Base-by-base conservation (phyloP, 2,329 filamentous ascomycete species). In the Ophiostoma fasciatum region DNA sequence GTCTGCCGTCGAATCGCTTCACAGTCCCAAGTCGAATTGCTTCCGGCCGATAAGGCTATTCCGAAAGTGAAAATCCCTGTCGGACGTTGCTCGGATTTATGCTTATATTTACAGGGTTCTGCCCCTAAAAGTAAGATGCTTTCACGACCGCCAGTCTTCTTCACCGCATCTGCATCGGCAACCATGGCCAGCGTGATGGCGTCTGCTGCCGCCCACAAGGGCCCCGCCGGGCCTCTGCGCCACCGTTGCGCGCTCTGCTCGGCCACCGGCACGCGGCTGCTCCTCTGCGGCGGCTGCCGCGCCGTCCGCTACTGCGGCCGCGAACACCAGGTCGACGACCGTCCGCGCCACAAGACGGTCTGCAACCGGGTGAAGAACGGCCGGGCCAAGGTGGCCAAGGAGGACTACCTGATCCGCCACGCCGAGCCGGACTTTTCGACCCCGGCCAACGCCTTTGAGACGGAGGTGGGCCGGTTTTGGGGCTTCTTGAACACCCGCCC, bases 391-490 rank as follows among this genome's bases (percentile, higher is more conserved):
- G 41, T 53, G 12, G 41, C 44, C 14, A n/a, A 35, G 17, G 46
- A 52, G 33, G 49, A 52, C 26, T 35, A 43, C 29, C 25, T 21
- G 12, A 38, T 53, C 26, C 45, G 45, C 26, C 39, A 42, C 30
- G 18, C 36, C 12, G 33, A 44, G 15, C 31, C 12, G 20, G 33
- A 37, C 15, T 31, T 21, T 2, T 15, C 18, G 20, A 22, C 19
- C 3, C 36, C 35, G 2, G 20, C 34, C 19, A 33, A 49, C 31
- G 29, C 44, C 14, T 59, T 58, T 36, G 45, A 51, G 13, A 50
- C 42, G 13, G 15, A 36, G n/a, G 50, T 53, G 7, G 56, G 57
- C 7, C 27, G 45, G 6, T 61, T 62, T 43, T 59, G 53, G 50
- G 45, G 39, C 3, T 43, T 53, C 7, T 0, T 28, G 4, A 43